These are phyloP conservation scores for Monocercomonoides exilis DNA, from an alignment of 78 protist genomes.

Conservation along the genomic window DNA sequence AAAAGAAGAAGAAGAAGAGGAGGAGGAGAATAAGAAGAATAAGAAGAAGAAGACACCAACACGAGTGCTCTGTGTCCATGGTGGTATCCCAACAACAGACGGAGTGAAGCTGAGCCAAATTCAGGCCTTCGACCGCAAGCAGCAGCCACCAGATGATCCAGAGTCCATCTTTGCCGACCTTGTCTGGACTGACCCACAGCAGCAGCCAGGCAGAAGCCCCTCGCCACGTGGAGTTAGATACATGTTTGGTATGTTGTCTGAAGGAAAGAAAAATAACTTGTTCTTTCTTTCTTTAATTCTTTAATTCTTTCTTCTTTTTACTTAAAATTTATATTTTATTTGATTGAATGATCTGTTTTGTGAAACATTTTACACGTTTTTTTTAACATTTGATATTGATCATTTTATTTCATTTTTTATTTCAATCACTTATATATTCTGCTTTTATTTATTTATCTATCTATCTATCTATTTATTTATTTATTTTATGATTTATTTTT, in stretches of 20 bases:
- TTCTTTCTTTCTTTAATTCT: too few relatives aligned
- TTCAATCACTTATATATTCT: background rate
- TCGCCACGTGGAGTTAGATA: background rate
- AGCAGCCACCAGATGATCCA: background rate
- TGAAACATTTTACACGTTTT: too few relatives aligned
- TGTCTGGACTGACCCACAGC: constrained; percentile 15
- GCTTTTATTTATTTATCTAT: too few relatives aligned
- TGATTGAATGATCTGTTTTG: background rate
- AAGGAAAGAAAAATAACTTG: too few relatives aligned
- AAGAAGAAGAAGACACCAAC: too few relatives aligned
- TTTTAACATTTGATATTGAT: too few relatives aligned
- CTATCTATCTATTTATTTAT: too few relatives aligned
- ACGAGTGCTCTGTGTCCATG: constrained; percentile 16
- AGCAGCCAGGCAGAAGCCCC: background rate
- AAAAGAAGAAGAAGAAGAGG: background rate
- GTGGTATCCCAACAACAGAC: constrained; percentile 31
- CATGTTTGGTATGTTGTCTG: background rate
- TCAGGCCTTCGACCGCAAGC: background rate
- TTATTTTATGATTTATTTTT: constrained; percentile 18
- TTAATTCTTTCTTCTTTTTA: too few relatives aligned
- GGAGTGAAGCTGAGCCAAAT: too few relatives aligned
- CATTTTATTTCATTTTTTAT: constrained; percentile 22
- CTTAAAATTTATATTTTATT: background rate
- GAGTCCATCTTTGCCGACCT: constrained; percentile 15
- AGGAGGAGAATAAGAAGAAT: too few relatives aligned